Evolutionary conservation across 805 yeast species (phyloP), one percentile per base, ranked within the genome.

Genomic region (Lipomyces sp.): DNA sequence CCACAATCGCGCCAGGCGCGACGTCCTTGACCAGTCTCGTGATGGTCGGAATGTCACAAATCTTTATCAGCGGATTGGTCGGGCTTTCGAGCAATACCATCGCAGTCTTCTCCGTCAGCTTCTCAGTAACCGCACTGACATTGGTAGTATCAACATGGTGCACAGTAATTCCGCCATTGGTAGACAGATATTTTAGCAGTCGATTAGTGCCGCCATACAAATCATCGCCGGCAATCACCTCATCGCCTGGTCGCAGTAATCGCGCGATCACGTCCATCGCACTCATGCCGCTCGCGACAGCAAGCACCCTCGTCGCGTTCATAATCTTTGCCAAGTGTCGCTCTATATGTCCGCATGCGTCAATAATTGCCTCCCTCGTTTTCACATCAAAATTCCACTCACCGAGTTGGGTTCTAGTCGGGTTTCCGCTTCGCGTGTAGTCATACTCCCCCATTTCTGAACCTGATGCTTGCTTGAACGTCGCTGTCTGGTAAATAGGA

Each of bases 181-280:
- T 83, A 73, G 85, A 81, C 73, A 91, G 78, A 74, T 87, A 90
- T 11, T 91, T 89, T 72, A 93, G 84, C 71, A 93, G 82, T 73
- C 98, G 84, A 78, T 93, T 90, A 42, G 97, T 89, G 42, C 98
- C 98, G 62, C 98, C 98, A 75, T 93, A 93, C 69, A 93, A 83
- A 76, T 93, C 98, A 76, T 90, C 95, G 62, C 98, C 98, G 4
- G 97, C 97, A 71, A 93, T 85, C 42, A 93, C 93, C 77, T 90
- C 92, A 75, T 90, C 96, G n/a, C 93, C 92, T 0, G 97, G 94
- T 51, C 73, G 73, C 68, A 92, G 81, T 60, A 90, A 80, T 56
- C 96, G 84, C 53, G 90, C 84, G 64, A 93, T 88, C 37, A 92
- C 93, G 75, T 94, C 98, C 69, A 91, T 81, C 64, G 96, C 92